phyloP scores from a whole-genome alignment of 2,329 filamentous ascomycete genomes.

The Leptographium galeiforme region DNA sequence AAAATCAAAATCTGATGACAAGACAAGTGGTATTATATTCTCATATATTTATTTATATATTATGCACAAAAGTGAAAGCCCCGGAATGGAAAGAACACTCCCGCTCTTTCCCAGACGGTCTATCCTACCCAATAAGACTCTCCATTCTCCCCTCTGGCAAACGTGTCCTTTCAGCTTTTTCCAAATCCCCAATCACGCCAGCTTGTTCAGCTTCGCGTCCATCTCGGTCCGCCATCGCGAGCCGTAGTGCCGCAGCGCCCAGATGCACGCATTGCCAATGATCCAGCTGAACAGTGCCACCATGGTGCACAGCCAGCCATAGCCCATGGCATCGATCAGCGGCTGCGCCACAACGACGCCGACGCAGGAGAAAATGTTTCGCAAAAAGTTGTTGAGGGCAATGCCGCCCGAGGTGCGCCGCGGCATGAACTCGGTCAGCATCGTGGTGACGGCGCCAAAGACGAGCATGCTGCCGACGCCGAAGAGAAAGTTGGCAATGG shows the following conservation, averaged over 20 bases:
- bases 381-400: constrained; percentile 67
- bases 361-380: constrained; percentile 65
- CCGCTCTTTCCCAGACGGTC: not conserved
- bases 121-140: not conserved
- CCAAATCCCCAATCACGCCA: not conserved
- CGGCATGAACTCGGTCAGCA: constrained; percentile 77
- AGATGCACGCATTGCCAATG: constrained; percentile 44
- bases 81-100: too few species aligned
- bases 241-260: constrained; percentile 46
- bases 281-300: constrained; percentile 39
- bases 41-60: too few species aligned
- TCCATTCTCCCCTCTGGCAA: too few species aligned
- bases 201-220: constrained; percentile 29
- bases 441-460: constrained; percentile 60
- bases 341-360: constrained; percentile 58
- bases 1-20: not conserved
- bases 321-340: constrained; percentile 55
- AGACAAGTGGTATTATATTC: not conserved
- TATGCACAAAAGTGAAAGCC: not conserved
- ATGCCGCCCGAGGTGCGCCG: constrained; percentile 57
- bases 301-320: constrained; percentile 63
- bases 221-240: constrained; percentile 50
- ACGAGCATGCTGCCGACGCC: constrained; percentile 69
- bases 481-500: constrained; percentile 59
- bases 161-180: not conserved